Base-by-base conservation (phyloP, 2,329 filamentous ascomycete species). In the Elsinoe fawcettii region DNA sequence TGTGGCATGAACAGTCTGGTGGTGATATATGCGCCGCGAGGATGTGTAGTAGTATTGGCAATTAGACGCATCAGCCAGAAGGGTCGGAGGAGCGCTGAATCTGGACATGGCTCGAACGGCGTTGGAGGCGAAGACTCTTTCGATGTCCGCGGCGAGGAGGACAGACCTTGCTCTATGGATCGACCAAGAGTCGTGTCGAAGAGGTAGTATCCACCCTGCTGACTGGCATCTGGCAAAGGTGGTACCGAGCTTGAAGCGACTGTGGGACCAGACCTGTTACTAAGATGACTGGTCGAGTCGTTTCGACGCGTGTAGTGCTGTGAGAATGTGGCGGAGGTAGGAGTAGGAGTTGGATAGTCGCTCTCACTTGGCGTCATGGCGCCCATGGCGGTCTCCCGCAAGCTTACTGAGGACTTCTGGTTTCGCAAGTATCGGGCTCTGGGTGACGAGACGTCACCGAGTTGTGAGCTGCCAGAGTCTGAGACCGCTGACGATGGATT, bases 31-130 rank as follows among this genome's bases (percentile, higher is more conserved):
- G 91, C 93, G 36, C 93, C 93, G 22, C 90, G 84, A 2, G 92
- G 90, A 66, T 99, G 92, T 16, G 86, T 87, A 44, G 99, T 83
- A 0, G 91, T 96, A 69, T 96, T 90, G 68, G 93, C 95, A 23
- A 99, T 79, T 60, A 88, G 91, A 56, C 93, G 85, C 89, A 99
- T 96, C 44, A 99, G 78, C 93, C 93, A 99, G 71, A 96, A 99
- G 1, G 93, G 95, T 18, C 93, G 85, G n/a, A 97, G 78, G 65
- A 96, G 80, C 59, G 86, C 85, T 39, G 95, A 90, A 34, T 87
- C 88, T 1, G 93, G 93, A 68, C 95, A 99, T 2, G 93, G 88
- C 67, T 99, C 93, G 4, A 99, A 79, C 0, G 90, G 83, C 20
- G 86, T 80, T 11, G 91, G 91, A 0, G 87, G 82, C 2, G 73